These are phyloP conservation scores for Graphilbum ipis-grandicollis DNA, from an alignment of 2,329 filamentous ascomycete genomes.

Conservation along the genomic window DNA sequence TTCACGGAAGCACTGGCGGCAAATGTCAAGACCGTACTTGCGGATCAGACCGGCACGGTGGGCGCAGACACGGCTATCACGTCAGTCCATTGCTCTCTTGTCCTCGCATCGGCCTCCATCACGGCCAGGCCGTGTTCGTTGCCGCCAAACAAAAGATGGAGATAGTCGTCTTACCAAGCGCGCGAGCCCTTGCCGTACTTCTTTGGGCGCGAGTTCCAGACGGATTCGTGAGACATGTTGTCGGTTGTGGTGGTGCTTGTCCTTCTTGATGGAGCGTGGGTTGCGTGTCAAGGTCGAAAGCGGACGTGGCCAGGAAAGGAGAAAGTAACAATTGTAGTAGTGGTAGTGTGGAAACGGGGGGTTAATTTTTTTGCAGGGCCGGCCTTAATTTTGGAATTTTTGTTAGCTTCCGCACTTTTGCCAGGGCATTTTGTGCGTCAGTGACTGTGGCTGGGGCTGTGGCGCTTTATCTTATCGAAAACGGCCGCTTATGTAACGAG, in stretches of 20 bases:
- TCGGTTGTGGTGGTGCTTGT: background rate
- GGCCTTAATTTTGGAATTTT: conserved; percentile 5
- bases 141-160: too few species aligned
- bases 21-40: conserved; percentile 94
- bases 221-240: conserved; percentile 62
- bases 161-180: conserved; percentile 48
- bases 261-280: too few species aligned
- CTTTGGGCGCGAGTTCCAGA: conserved; percentile 98
- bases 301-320: background rate
- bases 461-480: conserved; percentile 6
- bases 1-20: conserved; percentile 66
- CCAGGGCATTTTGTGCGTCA: conserved; percentile 6
- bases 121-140: too few species aligned
- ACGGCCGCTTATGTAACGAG: background rate
- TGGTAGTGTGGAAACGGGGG: background rate
- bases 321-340: background rate
- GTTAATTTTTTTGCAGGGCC: conserved; percentile 5
- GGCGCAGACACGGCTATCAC: conserved; percentile 50
- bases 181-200: conserved; percentile 94
- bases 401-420: conserved; percentile 1
- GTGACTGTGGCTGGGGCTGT: background rate
- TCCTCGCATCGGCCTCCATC: too few species aligned
- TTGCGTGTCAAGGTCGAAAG: background rate
- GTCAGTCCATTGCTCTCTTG: conserved; percentile 11
- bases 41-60: conserved; percentile 98